phyloP scores from a whole-genome alignment of 1,284 basidiomycete species.

The Termitomyces sp. region DNA sequence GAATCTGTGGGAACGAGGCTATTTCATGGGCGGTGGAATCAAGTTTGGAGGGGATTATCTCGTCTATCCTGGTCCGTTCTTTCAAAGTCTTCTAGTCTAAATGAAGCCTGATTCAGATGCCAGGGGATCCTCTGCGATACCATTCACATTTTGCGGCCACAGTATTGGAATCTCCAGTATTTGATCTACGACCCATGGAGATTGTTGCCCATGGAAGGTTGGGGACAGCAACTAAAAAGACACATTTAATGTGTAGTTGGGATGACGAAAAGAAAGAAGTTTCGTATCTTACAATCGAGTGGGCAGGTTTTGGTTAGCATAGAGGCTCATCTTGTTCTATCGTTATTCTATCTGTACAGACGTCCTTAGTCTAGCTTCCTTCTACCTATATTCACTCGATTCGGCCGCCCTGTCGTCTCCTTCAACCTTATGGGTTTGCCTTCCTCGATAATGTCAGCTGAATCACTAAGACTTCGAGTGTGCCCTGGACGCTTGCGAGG shows the following conservation, averaged over 20 bases:
- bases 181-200: constrained; percentile 77
- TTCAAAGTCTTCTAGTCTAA: not conserved
- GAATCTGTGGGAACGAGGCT: constrained; percentile 75
- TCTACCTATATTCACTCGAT: constrained; percentile 27
- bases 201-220: constrained; percentile 93
- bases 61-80: constrained; percentile 83
- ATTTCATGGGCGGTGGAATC: constrained; percentile 83
- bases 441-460: constrained; percentile 49
- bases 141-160: constrained; percentile 95
- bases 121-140: constrained; percentile 93
- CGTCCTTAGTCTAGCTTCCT: constrained; percentile 33
- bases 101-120: not conserved
- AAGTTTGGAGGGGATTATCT: constrained; percentile 96
- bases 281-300: constrained; percentile 82
- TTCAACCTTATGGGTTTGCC: constrained; percentile 31
- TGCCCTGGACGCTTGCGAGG: constrained; percentile 12
- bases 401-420: constrained; percentile 14
- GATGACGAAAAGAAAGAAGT: constrained; percentile 65
- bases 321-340: not conserved
- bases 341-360: constrained; percentile 6
- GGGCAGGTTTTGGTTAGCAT: constrained; percentile 82
- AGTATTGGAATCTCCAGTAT: constrained; percentile 61
- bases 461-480: constrained; percentile 33
- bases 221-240: constrained; percentile 97
- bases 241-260: constrained; percentile 88